Base-by-base conservation (phyloP, 2,329 filamentous ascomycete genomes). In the Cadophora luteo-olivacea region DNA sequence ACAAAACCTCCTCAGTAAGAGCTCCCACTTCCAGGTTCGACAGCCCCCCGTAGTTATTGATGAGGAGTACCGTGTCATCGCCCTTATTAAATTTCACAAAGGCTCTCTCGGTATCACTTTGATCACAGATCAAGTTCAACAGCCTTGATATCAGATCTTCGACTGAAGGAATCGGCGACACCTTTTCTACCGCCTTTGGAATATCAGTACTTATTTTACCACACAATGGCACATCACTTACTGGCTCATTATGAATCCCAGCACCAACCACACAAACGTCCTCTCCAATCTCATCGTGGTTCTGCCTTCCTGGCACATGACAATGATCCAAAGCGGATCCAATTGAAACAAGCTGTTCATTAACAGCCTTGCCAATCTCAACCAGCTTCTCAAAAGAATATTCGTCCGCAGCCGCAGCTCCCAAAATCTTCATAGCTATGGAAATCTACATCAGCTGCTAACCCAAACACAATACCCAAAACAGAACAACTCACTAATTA, bases 181-280 rank as follows among this genome's bases (percentile, higher is more conserved):
- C 58, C 69, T 80, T 79, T 70, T 82, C 79, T 1, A 82, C 76
- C 1, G 75, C 77, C 75, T 78, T 51, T 3, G 54, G 22, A 54
- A 16, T 22, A 33, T 72, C 19, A 69, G 45, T 61, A 65, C n/a
- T 14, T 22, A 36, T 33, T 19, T 2, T 29, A 24, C 19, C 7
- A n/a, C 16, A 14, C 19, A 29, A 14, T 36, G 7, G 5, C 7
- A 38, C 24, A 12, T n/a, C 77, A 51, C 69, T 69, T 68, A 80
- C 89, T 0, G 89, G 88, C 77, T 91, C 89, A 74, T 90, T 90
- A 76, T 91, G 89, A 16, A 87, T 87, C 0, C 89, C 89, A 25
- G 88, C 90, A 3, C 89, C 89, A n/a, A 91, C 81, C 76, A 89
- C 88, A 45, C 90, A 77, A 67, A 87, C 86, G 66, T 87, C 78